Evolutionary conservation across 2,329 filamentous ascomycete genomes (phyloP).

Genomic region (Xylariomycetidae sp.): DNA sequence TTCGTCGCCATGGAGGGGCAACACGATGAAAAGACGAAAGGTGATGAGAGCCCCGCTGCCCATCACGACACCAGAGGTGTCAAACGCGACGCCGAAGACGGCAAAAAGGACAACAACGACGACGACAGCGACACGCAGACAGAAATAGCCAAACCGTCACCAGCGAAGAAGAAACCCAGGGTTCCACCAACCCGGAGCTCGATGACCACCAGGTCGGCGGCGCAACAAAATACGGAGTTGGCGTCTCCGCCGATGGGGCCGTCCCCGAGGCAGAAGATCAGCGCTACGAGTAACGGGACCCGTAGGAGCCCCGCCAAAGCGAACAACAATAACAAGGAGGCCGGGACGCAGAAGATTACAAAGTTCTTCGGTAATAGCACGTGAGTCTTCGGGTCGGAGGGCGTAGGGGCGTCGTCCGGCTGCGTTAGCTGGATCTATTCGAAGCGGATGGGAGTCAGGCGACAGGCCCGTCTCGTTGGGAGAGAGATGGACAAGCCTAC

Average conservation of each 20-base stretch:
- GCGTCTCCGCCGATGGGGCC: slow-evolving; percentile 17
- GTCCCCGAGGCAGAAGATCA: slow-evolving; percentile 28
- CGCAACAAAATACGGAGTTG: no score
- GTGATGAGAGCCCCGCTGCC: background rate
- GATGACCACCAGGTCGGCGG: slow-evolving; percentile 12
- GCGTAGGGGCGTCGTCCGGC: no score
- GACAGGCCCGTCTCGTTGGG: no score
- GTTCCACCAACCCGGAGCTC: slow-evolving; percentile 1
- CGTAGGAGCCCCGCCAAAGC: slow-evolving; percentile 30
- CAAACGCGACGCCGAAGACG: slow-evolving; percentile 25
- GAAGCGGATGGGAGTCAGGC: no score
- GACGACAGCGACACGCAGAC: no score
- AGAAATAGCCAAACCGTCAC: no score
- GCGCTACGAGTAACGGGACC: slow-evolving; percentile 35
- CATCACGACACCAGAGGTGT: slow-evolving; percentile 12
- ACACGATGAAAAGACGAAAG: background rate
- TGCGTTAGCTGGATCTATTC: no score
- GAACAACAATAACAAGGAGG: slow-evolving; percentile 13
- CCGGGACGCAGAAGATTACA: slow-evolving; percentile 41
- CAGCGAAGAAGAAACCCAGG: slow-evolving; percentile 21
- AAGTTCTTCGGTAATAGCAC: slow-evolving; percentile 42
- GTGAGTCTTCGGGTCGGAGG: no score
- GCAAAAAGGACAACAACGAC: slow-evolving; percentile 10
- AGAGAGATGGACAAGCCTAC: no score
- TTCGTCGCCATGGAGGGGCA: slow-evolving; percentile 12